Evolutionary conservation across 2,329 filamentous ascomycete genomes (phyloP).

Genomic region (Trichophyton mentagrophytes): DNA sequence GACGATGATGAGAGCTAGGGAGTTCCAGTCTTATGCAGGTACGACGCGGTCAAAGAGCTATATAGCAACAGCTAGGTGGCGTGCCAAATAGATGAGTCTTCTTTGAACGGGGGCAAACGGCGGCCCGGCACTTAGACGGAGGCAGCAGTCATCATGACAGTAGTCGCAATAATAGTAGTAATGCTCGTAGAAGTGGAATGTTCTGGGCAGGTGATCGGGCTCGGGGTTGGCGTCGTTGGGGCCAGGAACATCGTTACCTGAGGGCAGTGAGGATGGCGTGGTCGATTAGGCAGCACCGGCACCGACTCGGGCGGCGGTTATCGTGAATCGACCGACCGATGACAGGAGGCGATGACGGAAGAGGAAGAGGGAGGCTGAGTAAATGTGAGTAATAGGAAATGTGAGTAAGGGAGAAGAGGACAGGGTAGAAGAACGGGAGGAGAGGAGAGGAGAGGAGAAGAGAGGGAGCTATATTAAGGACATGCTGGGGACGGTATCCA

Average conservation of each 20-base stretch:
- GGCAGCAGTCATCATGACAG: not conserved
- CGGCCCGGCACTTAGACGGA: not conserved
- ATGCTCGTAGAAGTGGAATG: not conserved
- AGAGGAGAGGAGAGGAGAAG: not conserved
- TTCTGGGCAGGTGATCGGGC: not conserved
- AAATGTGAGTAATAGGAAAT: slow-evolving; percentile 1
- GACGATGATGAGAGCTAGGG: too few species aligned
- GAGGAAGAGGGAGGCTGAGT: not conserved
- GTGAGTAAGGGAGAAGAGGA: not conserved
- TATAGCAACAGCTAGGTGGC: not conserved
- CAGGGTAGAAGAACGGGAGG: not conserved
- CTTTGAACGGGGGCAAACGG: not conserved
- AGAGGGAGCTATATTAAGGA: not conserved
- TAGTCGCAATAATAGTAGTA: not conserved
- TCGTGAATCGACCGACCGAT: not conserved
- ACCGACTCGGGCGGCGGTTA: not conserved
- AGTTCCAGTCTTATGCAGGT: too few species aligned
- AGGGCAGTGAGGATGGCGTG: not conserved
- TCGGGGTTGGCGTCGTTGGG: not conserved
- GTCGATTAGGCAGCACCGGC: not conserved
- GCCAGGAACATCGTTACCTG: slow-evolving; percentile 1
- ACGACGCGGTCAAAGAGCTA: not conserved
- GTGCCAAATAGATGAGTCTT: not conserved
- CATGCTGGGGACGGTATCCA: not conserved
- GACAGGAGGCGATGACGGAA: not conserved